A percentile compares a stretch with the other conserved stretches of the same genome.
phyloP scores from a whole-genome alignment of 1,284 basidiomycete genomes.

The Pyrrhoderma noxium region DNA sequence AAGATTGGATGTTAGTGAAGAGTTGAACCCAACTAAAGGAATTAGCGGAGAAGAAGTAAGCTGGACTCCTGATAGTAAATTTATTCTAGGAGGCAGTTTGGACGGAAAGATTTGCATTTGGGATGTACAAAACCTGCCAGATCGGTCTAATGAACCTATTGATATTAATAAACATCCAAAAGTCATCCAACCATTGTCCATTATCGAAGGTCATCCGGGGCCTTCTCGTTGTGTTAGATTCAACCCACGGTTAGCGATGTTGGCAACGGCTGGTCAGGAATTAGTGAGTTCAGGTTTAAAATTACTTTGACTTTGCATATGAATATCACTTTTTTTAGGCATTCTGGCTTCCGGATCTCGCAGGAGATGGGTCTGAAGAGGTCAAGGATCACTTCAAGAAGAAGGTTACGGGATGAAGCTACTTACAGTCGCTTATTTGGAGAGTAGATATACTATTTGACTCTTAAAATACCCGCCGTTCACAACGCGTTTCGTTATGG shows the following conservation, averaged over 20 bases:
- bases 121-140: conserved; percentile 63
- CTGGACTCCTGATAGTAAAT: conserved; percentile 91
- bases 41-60: conserved; percentile 85
- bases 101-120: conserved; percentile 77
- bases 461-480: conserved; percentile 41
- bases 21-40: conserved; percentile 66
- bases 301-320: conserved; percentile 10
- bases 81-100: conserved; percentile 73
- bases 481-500: conserved; percentile 57
- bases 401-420: conserved; percentile 11
- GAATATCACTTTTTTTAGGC: conserved; percentile 43
- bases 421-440: neutral
- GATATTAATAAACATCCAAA: conserved; percentile 46
- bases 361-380: conserved; percentile 41
- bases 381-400: conserved; percentile 44
- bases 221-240: conserved; percentile 80
- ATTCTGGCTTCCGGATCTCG: conserved; percentile 74
- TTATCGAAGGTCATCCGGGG: conserved; percentile 71
- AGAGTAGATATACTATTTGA: neutral
- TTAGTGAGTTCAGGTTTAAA: conserved; percentile 48
- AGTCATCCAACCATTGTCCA: conserved; percentile 48
- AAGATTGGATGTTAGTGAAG: conserved; percentile 42
- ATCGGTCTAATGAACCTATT: conserved; percentile 37
- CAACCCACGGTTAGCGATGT: conserved; percentile 85
- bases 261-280: conserved; percentile 80